Percentiles rank a stretch among this genome's conserved stretches.
Conservation (phyloP, 2,329 filamentous ascomycete species). For the Aspergillus sp. region DNA sequence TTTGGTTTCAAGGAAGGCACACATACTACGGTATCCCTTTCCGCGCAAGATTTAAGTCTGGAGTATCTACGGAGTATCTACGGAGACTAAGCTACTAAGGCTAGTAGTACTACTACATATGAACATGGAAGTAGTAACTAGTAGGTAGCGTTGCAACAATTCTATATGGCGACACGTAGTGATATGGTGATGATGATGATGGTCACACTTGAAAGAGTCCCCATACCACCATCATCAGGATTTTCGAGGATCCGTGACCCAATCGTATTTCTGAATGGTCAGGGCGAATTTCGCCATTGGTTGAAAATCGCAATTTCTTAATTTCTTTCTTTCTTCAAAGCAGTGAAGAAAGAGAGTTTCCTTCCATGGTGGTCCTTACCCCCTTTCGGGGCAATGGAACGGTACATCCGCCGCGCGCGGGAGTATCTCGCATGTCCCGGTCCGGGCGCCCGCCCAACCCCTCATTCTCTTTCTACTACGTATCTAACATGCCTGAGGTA, state of each 20-base stretch:
- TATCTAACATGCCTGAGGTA: not conserved
- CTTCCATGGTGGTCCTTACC: not conserved
- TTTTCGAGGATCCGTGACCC: not conserved
- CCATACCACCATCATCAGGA: not conserved
- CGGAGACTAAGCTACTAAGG: not conserved
- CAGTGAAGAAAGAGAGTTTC: not conserved
- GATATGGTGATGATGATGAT: no score
- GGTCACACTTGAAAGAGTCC: not conserved
- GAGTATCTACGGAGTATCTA: no score
- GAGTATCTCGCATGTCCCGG: conserved; percentile 3
- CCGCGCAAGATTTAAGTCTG: not conserved
- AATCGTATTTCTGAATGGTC: not conserved
- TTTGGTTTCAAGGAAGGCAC: not conserved
- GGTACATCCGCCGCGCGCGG: conserved; percentile 1
- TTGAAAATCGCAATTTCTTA: not conserved
- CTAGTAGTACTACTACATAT: not conserved
- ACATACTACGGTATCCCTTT: not conserved
- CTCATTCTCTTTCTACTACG: not conserved
- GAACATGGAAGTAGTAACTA: not conserved
- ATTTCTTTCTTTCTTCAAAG: no score
- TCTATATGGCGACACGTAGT: no score
- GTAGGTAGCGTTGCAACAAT: not conserved
- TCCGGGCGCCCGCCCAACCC: not conserved
- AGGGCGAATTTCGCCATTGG: not conserved
- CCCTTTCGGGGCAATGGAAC: not conserved